Evolutionary conservation across 192 early-diverging fungal genomes (phyloP), one percentile per base, ranked within the genome.

Genomic region (Coemansia umbellata): DNA sequence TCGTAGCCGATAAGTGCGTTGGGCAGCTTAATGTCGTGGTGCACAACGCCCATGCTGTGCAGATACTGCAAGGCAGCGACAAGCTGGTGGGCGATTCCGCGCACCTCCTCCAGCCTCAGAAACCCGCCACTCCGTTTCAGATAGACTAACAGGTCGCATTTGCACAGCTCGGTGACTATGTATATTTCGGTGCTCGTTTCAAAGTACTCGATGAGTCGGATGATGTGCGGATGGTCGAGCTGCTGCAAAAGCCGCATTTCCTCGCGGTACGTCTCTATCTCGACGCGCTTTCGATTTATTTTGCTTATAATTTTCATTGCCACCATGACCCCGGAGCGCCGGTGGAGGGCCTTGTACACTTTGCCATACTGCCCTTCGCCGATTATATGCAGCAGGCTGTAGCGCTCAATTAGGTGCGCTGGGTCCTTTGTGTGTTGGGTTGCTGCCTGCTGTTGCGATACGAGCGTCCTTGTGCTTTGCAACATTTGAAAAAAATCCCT

Each of bases 1-100:
- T 82, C 82, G n/a, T 71, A 36, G 18, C 84, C 83, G 23, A 89
- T 55, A 26, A 89, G 71, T 31, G 84, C 60, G 45, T 89, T 86
- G 43, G 81, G 82, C 43, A 67, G 56, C 48, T 87, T 89, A 52
- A 89, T 80, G 53, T 89, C 87, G 37, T 85, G 69, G 71, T 89
- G 87, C 41, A 89, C 85, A 3, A 89, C 82, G 15, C 81, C 82
- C 45, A 73, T 70, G 4, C 77, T 74, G 44, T 89, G 87, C 59
- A 87, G 51, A 50, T 87, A 85, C 26, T 52, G 50, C 5, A 89
- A 74, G 8, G 82, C 87, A 9, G 76, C 74, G 19, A 89, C 68
- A 5, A 81, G 70, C 74, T 87, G 78, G 47, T 60, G 31, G 3
- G 60, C 71, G 40, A 80, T 70, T 18, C 23, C 37, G 45, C 70